Evolutionary conservation across 106 monocot species (phyloP), one percentile per base, ranked within the genome.

Genomic region (Acorus gramineus): DNA sequence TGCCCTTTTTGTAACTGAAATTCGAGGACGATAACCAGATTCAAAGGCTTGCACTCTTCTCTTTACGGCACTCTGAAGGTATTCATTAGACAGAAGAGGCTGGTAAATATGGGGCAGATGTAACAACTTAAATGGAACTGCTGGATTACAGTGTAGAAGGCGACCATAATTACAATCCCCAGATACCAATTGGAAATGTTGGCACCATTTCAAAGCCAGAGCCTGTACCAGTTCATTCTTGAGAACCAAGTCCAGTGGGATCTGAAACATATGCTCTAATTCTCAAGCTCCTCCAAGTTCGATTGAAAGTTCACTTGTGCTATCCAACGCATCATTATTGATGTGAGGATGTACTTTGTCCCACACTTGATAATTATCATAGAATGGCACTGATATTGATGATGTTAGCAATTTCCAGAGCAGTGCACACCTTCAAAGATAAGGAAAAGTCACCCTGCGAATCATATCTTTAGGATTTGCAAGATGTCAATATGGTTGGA

Each of bases 51-150:
- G 28, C 28, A 28, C 28, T 28, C 1, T 28, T 28, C 28, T 28
- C 28, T 28, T 28, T 28, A 28, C 1, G 28, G 1, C 28, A 28
- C 28, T 28, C 28, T 28, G 28, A 0, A 28, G 28, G 28, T 28
- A 28, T 28, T 28, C 0, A 28, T 28, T 28, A 1, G 28, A 28
- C 28, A 28, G 66, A 4, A 96, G 74, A 75, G 87, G 85, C 52
- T 96, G 87, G 53, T 87, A 96, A 53, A 96, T 55, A 42, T 14
- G 64, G 52, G 95, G 95, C 55, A 96, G 70, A 60, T 81, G 63
- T 64, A 96, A 74, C 77, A 96, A 66, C 69, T 72, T 84, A 66
- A 96, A 96, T 14, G 95, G 87, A 69, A 87, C 87, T 14, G 90
- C 90, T 59, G 95, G 82, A 52, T 76, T 77, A 47, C 72, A 83